Base-by-base conservation (phyloP, 2,329 filamentous ascomycete species). In the Pseudogymnoascus sp. region DNA sequence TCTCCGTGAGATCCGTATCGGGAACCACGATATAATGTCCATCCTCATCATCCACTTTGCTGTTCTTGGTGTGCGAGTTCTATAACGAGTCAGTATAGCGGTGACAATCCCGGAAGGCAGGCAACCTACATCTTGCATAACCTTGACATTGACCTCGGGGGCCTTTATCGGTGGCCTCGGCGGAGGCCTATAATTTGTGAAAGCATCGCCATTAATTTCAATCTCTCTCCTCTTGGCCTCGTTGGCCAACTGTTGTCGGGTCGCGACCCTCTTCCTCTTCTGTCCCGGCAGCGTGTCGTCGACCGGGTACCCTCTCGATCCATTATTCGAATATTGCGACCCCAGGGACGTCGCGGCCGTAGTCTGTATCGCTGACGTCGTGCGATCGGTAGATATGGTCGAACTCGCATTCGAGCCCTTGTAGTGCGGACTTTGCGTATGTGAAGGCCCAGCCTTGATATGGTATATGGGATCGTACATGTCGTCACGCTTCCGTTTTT, bases 11-110 rank as follows among this genome's bases (percentile, higher is more conserved):
- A 65, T 90, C 86, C 10, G 90, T 89, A 69, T 96, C 91, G 31
- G 93, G 90, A 1, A 90, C 87, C 21, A 99, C 93, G 70, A 98
- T 92, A 74, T 97, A 99, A 76, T 99, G 95, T 4, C 95, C 95
- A 71, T 99, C 95, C 54, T 97, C 92, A 69, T 99, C 95, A 72
- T 99, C 95, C 51, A 95, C 89, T 74, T 96, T 95, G 70, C 87
- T 81, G 68, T 86, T 80, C 67, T 83, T 83, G 65, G 79, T 79
- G 60, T 79, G 78, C 5, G 75, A 72, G 13, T 73, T 73, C 76
- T 78, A 21, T 28, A 4, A 14, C 37, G 60, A 60, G 67, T 71
- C 28, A 71, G 63, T 62, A 36, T 62, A 51, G 23, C 23, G 23
- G 23, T 60, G n/a, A 13, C 6, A 8, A 16, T 19, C 36, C 7